Percentiles rank a stretch among this genome's conserved stretches.
Evolutionary conservation across 768 basidiomycete species (phyloP).

Genomic region (Phlebiopsis flavidoalba): DNA sequence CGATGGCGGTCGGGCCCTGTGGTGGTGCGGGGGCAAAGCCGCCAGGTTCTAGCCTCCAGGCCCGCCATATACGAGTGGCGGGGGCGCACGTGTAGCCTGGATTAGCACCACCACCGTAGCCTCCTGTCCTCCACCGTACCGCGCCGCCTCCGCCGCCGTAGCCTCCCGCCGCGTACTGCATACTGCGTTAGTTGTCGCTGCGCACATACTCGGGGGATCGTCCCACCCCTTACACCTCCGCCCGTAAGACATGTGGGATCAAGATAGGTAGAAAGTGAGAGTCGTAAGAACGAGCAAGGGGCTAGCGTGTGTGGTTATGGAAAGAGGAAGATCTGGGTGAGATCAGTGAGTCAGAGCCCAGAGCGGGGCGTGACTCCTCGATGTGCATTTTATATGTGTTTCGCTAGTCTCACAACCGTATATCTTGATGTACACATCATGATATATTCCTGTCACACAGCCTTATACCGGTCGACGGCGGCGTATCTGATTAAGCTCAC

Average conservation of each 20-base stretch:
- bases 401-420: background rate
- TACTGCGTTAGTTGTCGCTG: background rate
- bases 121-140: background rate
- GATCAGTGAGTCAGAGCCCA: background rate
- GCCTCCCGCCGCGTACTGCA: conserved; percentile 5
- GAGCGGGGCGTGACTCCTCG: background rate
- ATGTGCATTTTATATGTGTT: background rate
- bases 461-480: background rate
- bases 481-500: background rate
- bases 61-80: conserved; percentile 25
- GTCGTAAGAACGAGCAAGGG: background rate
- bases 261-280: background rate
- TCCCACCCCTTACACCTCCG: conserved; percentile 11
- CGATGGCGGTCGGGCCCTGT: conserved; percentile 47
- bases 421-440: background rate
- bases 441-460: background rate
- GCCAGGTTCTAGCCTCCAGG: conserved; percentile 25
- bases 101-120: conserved; percentile 17
- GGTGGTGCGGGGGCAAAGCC: conserved; percentile 25
- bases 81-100: conserved; percentile 16
- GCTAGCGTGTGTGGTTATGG: background rate
- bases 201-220: conserved; percentile 5
- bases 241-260: conserved; percentile 32
- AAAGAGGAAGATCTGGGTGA: background rate
- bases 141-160: conserved; percentile 10